A percentile compares a stretch with the other conserved stretches of the same genome.
These are phyloP conservation scores for Aaosphaeria pasadenensis DNA, from an alignment of 2,329 filamentous ascomycete genomes.

Conservation along the genomic window DNA sequence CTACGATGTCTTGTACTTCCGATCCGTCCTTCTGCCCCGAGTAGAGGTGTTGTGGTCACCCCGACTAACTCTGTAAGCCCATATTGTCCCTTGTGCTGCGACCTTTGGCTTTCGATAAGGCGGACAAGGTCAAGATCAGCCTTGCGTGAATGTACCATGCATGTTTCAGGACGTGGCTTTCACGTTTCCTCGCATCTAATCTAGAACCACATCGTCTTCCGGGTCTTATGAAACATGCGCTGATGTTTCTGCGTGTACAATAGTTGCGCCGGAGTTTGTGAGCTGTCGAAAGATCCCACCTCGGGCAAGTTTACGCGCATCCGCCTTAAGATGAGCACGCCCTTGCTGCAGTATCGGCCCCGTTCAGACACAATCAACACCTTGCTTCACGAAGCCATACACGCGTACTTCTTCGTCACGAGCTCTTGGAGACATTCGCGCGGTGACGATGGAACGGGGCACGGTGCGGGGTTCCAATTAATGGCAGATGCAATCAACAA, in stretches of 20 bases:
- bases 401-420: slow-evolving; percentile 47
- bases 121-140: too few relatives aligned
- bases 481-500: slow-evolving; percentile 45
- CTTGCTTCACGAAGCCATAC: slow-evolving; percentile 44
- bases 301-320: slow-evolving; percentile 39
- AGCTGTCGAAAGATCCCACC: slow-evolving; percentile 38
- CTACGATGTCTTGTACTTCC: slow-evolving; percentile 45
- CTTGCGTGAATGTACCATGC: neutral
- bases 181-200: too few relatives aligned
- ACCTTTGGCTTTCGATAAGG: too few relatives aligned
- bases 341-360: slow-evolving; percentile 44
- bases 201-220: neutral
- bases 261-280: slow-evolving; percentile 45
- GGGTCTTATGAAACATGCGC: neutral
- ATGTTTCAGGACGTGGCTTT: neutral
- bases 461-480: slow-evolving; percentile 42
- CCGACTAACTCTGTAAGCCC: slow-evolving; percentile 40
- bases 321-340: slow-evolving; percentile 43
- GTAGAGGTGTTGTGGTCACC: slow-evolving; percentile 45
- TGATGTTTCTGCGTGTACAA: neutral
- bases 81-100: neutral
- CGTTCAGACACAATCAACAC: slow-evolving; percentile 44
- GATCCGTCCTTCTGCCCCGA: slow-evolving; percentile 34
- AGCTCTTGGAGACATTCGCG: slow-evolving; percentile 43
- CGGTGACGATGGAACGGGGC: slow-evolving; percentile 42